These are phyloP conservation scores for Vigna mungo DNA, from an alignment of 306 rosid genomes.

Conservation along the genomic window DNA sequence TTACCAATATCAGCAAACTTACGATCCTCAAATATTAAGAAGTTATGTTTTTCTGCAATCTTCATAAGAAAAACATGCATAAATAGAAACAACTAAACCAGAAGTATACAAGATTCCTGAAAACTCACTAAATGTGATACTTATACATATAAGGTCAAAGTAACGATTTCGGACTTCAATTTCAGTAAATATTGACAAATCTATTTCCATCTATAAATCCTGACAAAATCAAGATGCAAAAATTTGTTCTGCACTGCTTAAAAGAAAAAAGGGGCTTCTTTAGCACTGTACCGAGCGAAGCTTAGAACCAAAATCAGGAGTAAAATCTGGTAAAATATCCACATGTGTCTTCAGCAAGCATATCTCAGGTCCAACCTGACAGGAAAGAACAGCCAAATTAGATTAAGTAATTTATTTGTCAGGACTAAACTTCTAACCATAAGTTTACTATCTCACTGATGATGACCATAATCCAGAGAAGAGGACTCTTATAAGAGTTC, in stretches of 20 bases:
- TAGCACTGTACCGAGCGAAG: conserved; percentile 68
- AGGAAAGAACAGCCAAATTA: conserved; percentile 24
- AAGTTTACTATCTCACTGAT: conserved; percentile 13
- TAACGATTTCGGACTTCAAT: background rate
- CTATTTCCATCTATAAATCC: background rate
- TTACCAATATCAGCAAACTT: conserved; percentile 95
- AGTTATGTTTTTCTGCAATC: conserved; percentile 89
- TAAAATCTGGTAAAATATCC: conserved; percentile 90
- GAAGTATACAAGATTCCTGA: conserved; percentile 27
- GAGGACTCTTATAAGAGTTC: background rate
- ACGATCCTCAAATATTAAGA: conserved; percentile 92
- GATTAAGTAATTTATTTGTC: background rate
- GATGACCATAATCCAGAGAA: conserved; percentile 26
- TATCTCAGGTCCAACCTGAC: conserved; percentile 90
- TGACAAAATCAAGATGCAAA: conserved; percentile 2
- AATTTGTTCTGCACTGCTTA: conserved; percentile 10
- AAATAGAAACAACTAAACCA: conserved; percentile 24
- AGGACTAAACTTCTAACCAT: conserved; percentile 11
- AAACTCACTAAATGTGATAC: conserved; percentile 21
- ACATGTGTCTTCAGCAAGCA: conserved; percentile 93
- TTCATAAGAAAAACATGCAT: conserved; percentile 44
- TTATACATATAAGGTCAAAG: conserved; percentile 8
- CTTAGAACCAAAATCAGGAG: conserved; percentile 82
- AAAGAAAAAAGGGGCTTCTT: background rate
- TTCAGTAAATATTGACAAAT: conserved; percentile 19